Evolutionary conservation across 257 asterid genomes (phyloP), one percentile per base, ranked within the genome.

Genomic region (Ophiorrhiza pumila): DNA sequence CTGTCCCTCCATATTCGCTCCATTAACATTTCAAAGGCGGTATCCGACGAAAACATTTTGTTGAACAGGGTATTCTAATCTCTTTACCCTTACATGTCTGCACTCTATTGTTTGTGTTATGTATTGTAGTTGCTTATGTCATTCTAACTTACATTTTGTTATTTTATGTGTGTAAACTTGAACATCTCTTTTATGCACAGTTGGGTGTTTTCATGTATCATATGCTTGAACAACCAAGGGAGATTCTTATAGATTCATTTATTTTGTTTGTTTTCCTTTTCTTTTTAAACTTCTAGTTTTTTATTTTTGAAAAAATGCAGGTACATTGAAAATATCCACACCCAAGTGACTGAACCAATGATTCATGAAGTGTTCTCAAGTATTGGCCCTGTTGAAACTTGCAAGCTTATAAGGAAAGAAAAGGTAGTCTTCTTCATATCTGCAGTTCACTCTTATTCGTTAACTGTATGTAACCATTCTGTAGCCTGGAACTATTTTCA

Each of bases 351-450:
- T 69, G 98, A 92, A 82, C 92, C 90, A 49, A 95, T 92, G 71
- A 80, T 90, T 74, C 98, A 92, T 77, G 97, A 92, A 83, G 98
- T 92, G 72, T 92, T 92, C 76, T 83, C 95, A 25, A 90, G 91
- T 74, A 85, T 93, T 66, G 97, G 98, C 72, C 96, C 89, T 47
- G 88, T 92, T 77, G 98, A 92, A 85, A 74, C 88, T 47, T 92
- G 98, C 81, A 92, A 92, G 84, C 96, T 92, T 68, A 84, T 92
- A 25, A 85, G 98, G 82, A 92, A 92, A 78, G 98, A 92, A 64
- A 92, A 90, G 91, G 97, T 92, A 74, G 35, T 45, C 18, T 63
- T 63, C 42, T 50, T 23, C 58, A 50, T 20, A n/a, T n/a, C n/a
- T n/a, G n/a, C n/a, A n/a, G n/a, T 68, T 25, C 25, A 31, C 31